Evolutionary conservation across 1,284 basidiomycete genomes (phyloP), one percentile per base, ranked within the genome.

Genomic region (Moniliella sp.): DNA sequence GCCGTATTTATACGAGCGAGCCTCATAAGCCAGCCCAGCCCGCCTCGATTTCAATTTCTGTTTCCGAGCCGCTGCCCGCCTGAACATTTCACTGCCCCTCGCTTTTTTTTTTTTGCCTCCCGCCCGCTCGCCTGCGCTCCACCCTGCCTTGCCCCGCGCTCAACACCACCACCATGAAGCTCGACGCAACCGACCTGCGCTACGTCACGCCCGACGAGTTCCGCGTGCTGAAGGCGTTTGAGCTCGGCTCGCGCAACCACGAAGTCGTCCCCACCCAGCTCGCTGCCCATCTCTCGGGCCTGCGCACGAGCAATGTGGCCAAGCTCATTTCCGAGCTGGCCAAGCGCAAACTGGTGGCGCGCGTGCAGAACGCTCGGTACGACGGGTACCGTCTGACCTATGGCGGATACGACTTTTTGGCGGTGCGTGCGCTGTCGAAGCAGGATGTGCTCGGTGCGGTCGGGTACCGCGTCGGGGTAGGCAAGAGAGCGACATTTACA

Each of bases 231-330:
- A 83, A 81, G 15, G 82, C 88, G 30, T 83, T 91, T 25, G 88
- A 99, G 65, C 84, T 91, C 70, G 91, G 88, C 19, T 91, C 82
- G 3, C 91, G 91, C 65, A 94, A 94, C 55, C 88, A 97, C 58
- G 79, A 94, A 62, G 71, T 93, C 27, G 86, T 99, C 2, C 88
- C 88, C 1, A 75, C 80, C 0, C 61, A 71, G 0, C 71, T 94
- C 37, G 81, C 94, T 45, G 76, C 78, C 2, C 80, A 88, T 61
- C 78, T 97, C 29, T 84, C 84, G 5, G 78, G 81, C 12, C 67
- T 94, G 31, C 68, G 83, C 18, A 78, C 77, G 43, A 84, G 88
- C 26, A 82, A 83, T 1, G 78, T 91, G 33, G 91, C 84, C 66
- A 97, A 94, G 63, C 66, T 82, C 25, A 69, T 94, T 34, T 80